Evolutionary conservation across 2,329 filamentous ascomycete species (phyloP).

Genomic region (Nemania sp.): DNA sequence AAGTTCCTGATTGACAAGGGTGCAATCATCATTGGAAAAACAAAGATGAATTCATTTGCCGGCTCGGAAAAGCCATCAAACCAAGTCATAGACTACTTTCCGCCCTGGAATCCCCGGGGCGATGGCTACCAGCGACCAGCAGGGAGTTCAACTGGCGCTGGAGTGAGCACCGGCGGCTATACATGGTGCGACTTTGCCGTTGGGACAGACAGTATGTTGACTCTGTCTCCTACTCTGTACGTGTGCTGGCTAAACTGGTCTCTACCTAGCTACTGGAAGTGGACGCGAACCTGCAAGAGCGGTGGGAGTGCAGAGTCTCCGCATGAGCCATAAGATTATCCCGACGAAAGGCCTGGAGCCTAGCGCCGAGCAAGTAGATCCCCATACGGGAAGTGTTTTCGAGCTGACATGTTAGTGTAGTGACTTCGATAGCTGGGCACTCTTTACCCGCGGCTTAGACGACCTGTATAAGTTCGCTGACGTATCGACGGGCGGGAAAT

Average conservation of each 20-base stretch:
- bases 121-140: not conserved
- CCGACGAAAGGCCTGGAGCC: too few species aligned
- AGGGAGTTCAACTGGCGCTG: not conserved
- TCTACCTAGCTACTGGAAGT: not conserved
- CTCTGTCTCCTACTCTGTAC: not conserved
- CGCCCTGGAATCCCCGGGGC: not conserved
- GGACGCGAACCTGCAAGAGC: not conserved
- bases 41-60: not conserved
- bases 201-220: slow-evolving; percentile 2
- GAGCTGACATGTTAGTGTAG: too few species aligned
- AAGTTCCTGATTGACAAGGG: not conserved
- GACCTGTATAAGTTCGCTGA: too few species aligned
- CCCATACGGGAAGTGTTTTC: too few species aligned
- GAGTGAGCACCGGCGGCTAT: not conserved
- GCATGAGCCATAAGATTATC: too few species aligned
- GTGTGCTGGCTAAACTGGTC: too few species aligned
- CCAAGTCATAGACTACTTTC: not conserved
- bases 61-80: not conserved
- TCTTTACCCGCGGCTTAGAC: too few species aligned
- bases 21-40: not conserved
- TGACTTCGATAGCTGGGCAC: too few species aligned
- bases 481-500: too few species aligned
- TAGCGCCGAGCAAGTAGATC: too few species aligned
- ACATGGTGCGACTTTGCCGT: not conserved
- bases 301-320: too few species aligned